These are phyloP conservation scores for Wickerhamomyces silvicola DNA, from an alignment of 805 yeast species.

Conservation along the genomic window DNA sequence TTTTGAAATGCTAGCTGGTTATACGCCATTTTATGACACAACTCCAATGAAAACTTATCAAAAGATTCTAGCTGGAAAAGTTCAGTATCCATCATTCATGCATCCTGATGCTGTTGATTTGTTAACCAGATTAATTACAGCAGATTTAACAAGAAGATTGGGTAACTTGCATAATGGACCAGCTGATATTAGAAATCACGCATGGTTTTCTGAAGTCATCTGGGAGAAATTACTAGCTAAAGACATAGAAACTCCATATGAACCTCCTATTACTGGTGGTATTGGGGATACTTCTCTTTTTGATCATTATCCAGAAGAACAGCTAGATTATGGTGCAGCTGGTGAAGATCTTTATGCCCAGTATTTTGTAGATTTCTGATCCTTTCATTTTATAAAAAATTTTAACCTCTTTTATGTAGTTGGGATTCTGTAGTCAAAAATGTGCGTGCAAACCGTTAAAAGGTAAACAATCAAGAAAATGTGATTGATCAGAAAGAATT, in stretches of 20 bases:
- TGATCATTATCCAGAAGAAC: conserved; percentile 80
- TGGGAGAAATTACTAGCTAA: conserved; percentile 85
- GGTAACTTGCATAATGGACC: conserved; percentile 86
- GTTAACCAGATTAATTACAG: conserved; percentile 65
- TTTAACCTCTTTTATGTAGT: not conserved
- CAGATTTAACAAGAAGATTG: conserved; percentile 75
- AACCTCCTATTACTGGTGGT: conserved; percentile 91
- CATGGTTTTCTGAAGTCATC: conserved; percentile 88
- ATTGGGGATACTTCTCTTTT: conserved; percentile 86
- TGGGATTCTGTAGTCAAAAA: too few species aligned
- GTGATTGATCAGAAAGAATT: too few species aligned
- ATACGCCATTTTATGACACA: conserved; percentile 89
- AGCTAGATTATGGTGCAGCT: conserved; percentile 72
- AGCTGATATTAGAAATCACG: conserved; percentile 77
- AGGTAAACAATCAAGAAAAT: too few species aligned
- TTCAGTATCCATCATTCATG: conserved; percentile 71
- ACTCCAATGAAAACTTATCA: conserved; percentile 94
- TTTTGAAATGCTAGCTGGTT: conserved; percentile 92
- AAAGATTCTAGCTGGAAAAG: conserved; percentile 75
- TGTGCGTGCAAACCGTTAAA: too few species aligned
- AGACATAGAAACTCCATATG: conserved; percentile 93
- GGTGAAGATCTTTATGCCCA: conserved; percentile 71
- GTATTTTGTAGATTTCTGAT: conserved; percentile 53
- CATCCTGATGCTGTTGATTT: conserved; percentile 75
- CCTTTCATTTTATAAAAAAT: not conserved